phyloP scores from a whole-genome alignment of 805 yeast genomes.

The Candida patagonica region DNA sequence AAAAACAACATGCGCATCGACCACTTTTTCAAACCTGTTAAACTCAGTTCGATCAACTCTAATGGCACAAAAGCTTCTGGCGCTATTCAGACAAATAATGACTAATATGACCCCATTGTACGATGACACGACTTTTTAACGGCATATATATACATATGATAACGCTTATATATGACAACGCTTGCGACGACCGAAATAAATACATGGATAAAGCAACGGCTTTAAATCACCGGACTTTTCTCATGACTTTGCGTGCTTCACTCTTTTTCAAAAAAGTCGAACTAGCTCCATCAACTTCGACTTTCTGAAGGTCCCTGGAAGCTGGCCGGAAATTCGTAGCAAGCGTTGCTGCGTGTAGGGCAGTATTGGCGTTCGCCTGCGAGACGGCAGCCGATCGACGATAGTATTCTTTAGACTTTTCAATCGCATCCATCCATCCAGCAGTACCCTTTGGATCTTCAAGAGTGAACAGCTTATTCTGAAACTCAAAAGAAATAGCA shows the following conservation, averaged over 20 bases:
- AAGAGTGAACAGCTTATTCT: constrained; percentile 25
- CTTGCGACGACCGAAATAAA: constrained; percentile 5
- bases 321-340: constrained; percentile 17
- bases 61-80: too few relatives aligned
- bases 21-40: background rate
- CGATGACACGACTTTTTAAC: too few relatives aligned
- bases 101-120: too few relatives aligned
- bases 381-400: constrained; percentile 20
- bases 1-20: background rate
- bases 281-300: constrained; percentile 9
- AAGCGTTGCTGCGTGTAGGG: constrained; percentile 28
- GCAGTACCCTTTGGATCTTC: constrained; percentile 25
- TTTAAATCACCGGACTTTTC: constrained; percentile 4
- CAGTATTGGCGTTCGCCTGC: constrained; percentile 25
- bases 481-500: constrained; percentile 26
- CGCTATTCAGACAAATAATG: too few relatives aligned
- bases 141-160: too few relatives aligned
- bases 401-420: constrained; percentile 23
- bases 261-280: constrained; percentile 16
- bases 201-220: constrained; percentile 1
- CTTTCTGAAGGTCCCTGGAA: background rate
- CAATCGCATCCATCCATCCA: constrained; percentile 28
- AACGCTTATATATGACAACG: too few relatives aligned
- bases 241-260: constrained; percentile 13
- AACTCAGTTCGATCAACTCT: too few relatives aligned